phyloP scores from a whole-genome alignment of 768 basidiomycete genomes.

The Scleroderma bovista region DNA sequence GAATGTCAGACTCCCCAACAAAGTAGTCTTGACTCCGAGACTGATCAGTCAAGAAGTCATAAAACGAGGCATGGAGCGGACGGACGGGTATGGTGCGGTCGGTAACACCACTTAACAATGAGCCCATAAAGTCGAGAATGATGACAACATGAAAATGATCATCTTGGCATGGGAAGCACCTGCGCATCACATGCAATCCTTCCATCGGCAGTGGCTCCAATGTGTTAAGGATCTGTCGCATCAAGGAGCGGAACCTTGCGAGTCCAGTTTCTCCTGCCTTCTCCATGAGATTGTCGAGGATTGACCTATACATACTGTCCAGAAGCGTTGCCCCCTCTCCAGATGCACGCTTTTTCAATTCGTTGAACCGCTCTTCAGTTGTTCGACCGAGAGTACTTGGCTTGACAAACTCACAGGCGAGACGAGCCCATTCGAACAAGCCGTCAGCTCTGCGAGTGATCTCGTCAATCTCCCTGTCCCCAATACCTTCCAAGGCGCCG shows the following conservation, averaged over 20 bases:
- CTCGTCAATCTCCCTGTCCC: neutral
- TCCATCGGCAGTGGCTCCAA: conserved; percentile 2
- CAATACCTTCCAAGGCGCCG: neutral
- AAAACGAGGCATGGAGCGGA: conserved; percentile 25
- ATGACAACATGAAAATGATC: conserved; percentile 1
- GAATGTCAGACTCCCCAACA: conserved; percentile 6
- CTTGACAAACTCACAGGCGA: neutral
- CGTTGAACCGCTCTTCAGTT: neutral
- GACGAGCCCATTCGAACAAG: neutral
- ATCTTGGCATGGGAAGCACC: neutral
- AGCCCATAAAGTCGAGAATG: neutral
- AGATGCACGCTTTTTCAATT: neutral
- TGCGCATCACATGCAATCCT: neutral
- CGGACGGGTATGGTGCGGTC: conserved; percentile 3
- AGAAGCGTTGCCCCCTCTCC: neutral
- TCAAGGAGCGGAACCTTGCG: neutral
- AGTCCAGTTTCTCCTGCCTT: neutral
- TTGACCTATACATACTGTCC: neutral
- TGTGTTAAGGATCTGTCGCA: neutral
- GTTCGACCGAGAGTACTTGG: no score
- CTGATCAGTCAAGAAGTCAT: conserved; percentile 19
- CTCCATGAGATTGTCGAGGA: neutral
- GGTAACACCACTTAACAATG: conserved; percentile 5
- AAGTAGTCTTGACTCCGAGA: conserved; percentile 10
- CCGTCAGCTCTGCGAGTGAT: neutral